A percentile compares a stretch with the other conserved stretches of the same genome.
Conservation (phyloP, 176 grass and related monocot genomes). For the Carex littledalei region DNA sequence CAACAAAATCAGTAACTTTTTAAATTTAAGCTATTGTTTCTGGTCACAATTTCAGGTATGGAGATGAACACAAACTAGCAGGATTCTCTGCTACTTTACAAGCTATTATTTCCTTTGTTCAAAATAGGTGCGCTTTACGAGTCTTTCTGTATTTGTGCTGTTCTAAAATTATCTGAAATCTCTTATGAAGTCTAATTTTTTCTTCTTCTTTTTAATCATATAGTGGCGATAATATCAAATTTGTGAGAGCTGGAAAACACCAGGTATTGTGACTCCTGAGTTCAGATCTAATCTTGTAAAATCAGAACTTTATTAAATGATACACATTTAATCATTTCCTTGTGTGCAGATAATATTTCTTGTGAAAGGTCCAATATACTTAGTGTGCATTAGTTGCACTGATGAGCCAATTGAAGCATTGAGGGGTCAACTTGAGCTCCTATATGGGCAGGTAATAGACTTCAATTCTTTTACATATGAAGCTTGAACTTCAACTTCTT, state of each 20-base stretch:
- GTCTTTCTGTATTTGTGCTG: background rate
- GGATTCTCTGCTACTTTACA: slow-evolving; percentile 97
- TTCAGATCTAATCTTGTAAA: slow-evolving; percentile 59
- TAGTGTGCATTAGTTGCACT: slow-evolving; percentile 94
- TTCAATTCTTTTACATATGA: too few relatives aligned
- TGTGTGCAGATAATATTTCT: slow-evolving; percentile 83
- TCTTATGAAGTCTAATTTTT: background rate
- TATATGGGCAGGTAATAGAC: slow-evolving; percentile 82
- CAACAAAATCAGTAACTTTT: too few relatives aligned
- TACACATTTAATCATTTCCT: slow-evolving; percentile 15
- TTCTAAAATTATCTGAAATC: background rate
- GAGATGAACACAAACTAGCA: slow-evolving; percentile 96
- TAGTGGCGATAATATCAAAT: slow-evolving; percentile 89
- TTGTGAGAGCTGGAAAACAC: slow-evolving; percentile 89
- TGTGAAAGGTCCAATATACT: slow-evolving; percentile 95
- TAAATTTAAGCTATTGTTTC: too few relatives aligned
- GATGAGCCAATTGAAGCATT: slow-evolving; percentile 81
- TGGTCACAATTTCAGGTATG: too few relatives aligned
- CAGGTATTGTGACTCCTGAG: slow-evolving; percentile 46
- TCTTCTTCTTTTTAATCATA: slow-evolving; percentile 5
- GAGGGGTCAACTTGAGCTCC: slow-evolving; percentile 80
- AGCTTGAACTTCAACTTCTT: too few relatives aligned
- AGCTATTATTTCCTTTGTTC: slow-evolving; percentile 93
- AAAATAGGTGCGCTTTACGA: slow-evolving; percentile 55
- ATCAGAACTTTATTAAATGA: slow-evolving; percentile 10